A percentile compares a stretch with the other conserved stretches of the same genome.
Conservation (phyloP, 2,329 filamentous ascomycete species). For the Aspergillus intermedius region DNA sequence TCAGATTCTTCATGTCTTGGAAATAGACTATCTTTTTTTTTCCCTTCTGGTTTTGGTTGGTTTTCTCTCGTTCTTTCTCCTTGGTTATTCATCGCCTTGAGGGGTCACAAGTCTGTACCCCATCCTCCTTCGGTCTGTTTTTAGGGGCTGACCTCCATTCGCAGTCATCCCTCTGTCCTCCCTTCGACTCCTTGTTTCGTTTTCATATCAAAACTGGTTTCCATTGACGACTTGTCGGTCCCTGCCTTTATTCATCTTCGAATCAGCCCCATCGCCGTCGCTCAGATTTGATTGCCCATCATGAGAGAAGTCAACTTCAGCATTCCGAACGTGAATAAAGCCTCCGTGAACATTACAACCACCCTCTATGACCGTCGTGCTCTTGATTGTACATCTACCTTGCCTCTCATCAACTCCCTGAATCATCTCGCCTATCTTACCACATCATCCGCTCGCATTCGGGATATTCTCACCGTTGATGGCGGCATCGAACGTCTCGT, state of each 20-base stretch:
- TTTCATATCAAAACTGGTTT: neutral
- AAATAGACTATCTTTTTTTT: constrained; percentile 6
- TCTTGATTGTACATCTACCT: constrained; percentile 94
- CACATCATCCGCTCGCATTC: constrained; percentile 92
- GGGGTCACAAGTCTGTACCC: neutral
- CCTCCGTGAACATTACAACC: constrained; percentile 95
- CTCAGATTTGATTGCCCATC: constrained; percentile 38
- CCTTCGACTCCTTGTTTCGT: neutral
- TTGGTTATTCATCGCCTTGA: constrained; percentile 1
- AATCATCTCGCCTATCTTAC: constrained; percentile 98
- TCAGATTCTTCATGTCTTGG: constrained; percentile 7
- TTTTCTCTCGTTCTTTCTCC: constrained; percentile 3
- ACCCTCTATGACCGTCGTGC: constrained; percentile 96
- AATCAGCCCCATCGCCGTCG: neutral
- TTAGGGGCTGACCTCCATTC: constrained; percentile 11
- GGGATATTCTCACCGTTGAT: constrained; percentile 97
- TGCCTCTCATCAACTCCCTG: constrained; percentile 96
- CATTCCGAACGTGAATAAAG: constrained; percentile 99
- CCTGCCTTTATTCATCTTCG: too few relatives aligned
- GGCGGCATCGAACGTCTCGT: constrained; percentile 93
- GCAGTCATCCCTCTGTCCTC: constrained; percentile 2
- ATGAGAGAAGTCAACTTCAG: constrained; percentile 99
- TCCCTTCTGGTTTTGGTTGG: constrained; percentile 1
- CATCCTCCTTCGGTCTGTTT: constrained; percentile 8
- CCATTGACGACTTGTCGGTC: too few relatives aligned